Evolutionary conservation across 495 filamentous ascomycete genomes (phyloP), one percentile per base, ranked within the genome.

Genomic region (Penicillium waksmanii): DNA sequence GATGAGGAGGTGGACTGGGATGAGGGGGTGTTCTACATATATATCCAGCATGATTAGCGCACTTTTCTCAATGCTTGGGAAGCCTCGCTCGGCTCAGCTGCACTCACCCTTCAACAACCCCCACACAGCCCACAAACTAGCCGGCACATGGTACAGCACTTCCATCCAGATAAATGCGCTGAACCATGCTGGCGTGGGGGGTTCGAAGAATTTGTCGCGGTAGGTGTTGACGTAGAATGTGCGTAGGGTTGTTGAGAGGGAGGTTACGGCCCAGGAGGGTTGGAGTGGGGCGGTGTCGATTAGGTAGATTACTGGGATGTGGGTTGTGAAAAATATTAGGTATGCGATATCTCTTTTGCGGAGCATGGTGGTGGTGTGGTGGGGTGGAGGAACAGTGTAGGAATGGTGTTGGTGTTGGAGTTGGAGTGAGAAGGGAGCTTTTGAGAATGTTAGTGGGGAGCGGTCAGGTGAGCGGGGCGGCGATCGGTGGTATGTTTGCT

Each of bases 191-290:
- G 89, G 86, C 2, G 85, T 75, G 18, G 67, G 61, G 27, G 78
- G 77, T 47, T 82, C 79, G 68, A 92, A 89, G 77, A 93, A 90
- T 25, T 86, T 89, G 73, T 97, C 92, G 42, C 85, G 83, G 77
- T 87, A 91, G 8, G 80, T 89, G 13, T 70, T 57, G 60, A 90
- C 80, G 76, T 94, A 93, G 73, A 77, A 88, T 0, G 72, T 62
- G 35, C 87, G 86, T 35, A 91, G 42, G 0, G 67, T 42, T 38
- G 66, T 61, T 52, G 87, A 78, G 66, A 85, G 69, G 2, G 77
- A 61, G 2, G 81, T 77, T 57, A 77, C 79, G 13, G 90, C 65
- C 48, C 72, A 73, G 0, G 74, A 42, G 2, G 90, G 90, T 63
- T 87, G 90, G 42, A 88, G 77, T 33, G 87, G 80, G 33, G 84